A percentile compares a stretch with the other conserved stretches of the same genome.
phyloP scores from a whole-genome alignment of 2,329 filamentous ascomycete genomes.

The Colletotrichum theobromicola region DNA sequence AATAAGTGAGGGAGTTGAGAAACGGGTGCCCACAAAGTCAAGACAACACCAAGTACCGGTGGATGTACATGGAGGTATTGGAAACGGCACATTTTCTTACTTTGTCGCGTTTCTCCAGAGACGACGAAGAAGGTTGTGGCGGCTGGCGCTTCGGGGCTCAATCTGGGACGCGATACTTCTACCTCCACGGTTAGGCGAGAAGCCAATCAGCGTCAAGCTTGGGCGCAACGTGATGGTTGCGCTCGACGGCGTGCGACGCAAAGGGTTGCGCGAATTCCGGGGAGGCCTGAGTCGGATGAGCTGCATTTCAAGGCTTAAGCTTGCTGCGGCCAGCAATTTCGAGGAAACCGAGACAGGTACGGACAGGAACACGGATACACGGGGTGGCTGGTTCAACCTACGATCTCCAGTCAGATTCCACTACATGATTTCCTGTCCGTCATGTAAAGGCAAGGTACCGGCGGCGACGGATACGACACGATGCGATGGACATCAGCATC shows the following conservation, averaged over 20 bases:
- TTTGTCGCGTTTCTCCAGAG: not conserved
- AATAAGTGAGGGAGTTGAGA: not conserved
- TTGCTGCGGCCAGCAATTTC: conserved; percentile 1
- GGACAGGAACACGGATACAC: not conserved
- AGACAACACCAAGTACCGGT: not conserved
- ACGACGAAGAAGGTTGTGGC: not conserved
- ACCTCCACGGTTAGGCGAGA: not conserved
- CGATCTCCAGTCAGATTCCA: conserved; percentile 12
- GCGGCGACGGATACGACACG: not conserved
- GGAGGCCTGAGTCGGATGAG: conserved; percentile 1
- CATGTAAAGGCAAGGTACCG: not conserved
- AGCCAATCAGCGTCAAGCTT: conserved; percentile 22
- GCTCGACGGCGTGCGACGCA: conserved; percentile 14
- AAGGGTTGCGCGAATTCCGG: conserved; percentile 17
- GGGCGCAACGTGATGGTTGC: conserved; percentile 26
- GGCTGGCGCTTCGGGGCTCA: not conserved
- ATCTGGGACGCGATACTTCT: not conserved
- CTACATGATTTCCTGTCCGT: not conserved
- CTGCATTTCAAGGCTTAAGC: not conserved
- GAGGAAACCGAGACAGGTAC: conserved; percentile 3
- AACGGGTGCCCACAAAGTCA: not conserved
- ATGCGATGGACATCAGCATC: not conserved
- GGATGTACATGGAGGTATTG: not conserved
- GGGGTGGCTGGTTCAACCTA: conserved; percentile 1
- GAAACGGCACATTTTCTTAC: not conserved